Base-by-base conservation (phyloP, 352 stramenopile genomes). In the Pilasporangium apinafurcum region DNA sequence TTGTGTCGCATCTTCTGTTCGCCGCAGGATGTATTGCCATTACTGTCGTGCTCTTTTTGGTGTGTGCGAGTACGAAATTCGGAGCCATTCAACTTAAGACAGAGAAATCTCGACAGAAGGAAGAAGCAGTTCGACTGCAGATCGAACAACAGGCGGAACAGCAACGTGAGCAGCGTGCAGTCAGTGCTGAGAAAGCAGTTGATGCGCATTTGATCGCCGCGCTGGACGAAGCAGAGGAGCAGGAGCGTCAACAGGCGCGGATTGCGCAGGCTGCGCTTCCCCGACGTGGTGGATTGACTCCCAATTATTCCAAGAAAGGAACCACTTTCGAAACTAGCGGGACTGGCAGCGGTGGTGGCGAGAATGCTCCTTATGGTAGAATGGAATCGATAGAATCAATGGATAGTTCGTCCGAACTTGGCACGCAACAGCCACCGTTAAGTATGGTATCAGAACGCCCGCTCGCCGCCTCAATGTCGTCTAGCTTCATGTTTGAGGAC, bases 31-130 rank as follows among this genome's bases (percentile, higher is more conserved):
- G 76, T 18, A 51, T 50, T 7, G 30, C 33, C 9, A 52, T 86
- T 30, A 93, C 76, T 0, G 39, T 63, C 20, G 56, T 86, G 37
- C 67, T 93, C 17, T 91, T 93, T 49, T 37, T 83, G 32, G 68
- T 80, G 29, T 89, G 77, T 36, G 82, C 82, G 22, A 92, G 79
- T 29, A 92, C 81, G 5, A 91, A 90, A 40, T 47, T 75, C 9
- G 81, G 81, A 9, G 79, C 82, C 0, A 92, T 93, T 48, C 77
- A 90, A 60, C 81, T 88, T 37, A 93, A 93, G 67, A 68, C 57
- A 18, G 82, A 93, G 57, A 93, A 93, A 59, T 74, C 77, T 47
- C 65, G 66, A 9, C 69, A 90, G 48, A 59, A 75, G 37, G 62
- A 78, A 26, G n/a, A n/a, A n/a, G n/a, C n/a, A n/a, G n/a, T n/a